These are phyloP conservation scores for Talaromyces sp. DNA, from an alignment of 2,329 filamentous ascomycete genomes.

Conservation along the genomic window DNA sequence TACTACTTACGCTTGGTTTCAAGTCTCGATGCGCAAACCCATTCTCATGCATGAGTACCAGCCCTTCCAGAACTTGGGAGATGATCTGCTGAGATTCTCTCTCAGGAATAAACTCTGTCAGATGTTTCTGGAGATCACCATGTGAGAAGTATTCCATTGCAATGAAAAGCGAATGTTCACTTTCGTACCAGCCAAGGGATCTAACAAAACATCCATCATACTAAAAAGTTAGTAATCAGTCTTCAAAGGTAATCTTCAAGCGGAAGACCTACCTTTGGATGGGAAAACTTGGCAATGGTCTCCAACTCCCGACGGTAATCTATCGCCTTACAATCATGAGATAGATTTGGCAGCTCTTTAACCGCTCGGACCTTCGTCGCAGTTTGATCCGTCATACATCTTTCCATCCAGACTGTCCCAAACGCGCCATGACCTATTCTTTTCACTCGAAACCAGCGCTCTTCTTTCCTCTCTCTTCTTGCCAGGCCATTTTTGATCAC, in stretches of 20 bases:
- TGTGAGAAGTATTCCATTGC: conserved; percentile 13
- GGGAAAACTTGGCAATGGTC: conserved; percentile 15
- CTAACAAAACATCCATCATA: conserved; percentile 14
- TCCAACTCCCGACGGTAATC: conserved; percentile 11
- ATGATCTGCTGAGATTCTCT: not conserved
- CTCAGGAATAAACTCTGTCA: not conserved
- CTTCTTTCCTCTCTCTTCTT: too few relatives aligned
- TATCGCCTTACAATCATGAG: too few relatives aligned
- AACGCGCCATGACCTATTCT: too few relatives aligned
- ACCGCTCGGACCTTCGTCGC: too few relatives aligned
- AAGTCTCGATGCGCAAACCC: conserved; percentile 14
- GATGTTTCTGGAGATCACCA: conserved; percentile 3
- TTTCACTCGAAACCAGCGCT: too few relatives aligned
- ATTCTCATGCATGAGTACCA: conserved; percentile 10
- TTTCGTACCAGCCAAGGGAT: conserved; percentile 17
- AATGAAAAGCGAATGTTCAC: not conserved
- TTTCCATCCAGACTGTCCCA: too few relatives aligned
- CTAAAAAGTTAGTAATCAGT: not conserved
- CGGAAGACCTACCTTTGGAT: conserved; percentile 6
- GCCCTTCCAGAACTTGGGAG: conserved; percentile 6
- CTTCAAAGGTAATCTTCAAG: not conserved
- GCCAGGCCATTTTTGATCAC: too few relatives aligned
- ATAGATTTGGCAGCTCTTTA: too few relatives aligned
- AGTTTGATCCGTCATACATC: too few relatives aligned
- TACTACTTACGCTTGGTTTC: conserved; percentile 14